A percentile compares a stretch with the other conserved stretches of the same genome.
phyloP scores from a whole-genome alignment of 352 stramenopile species.

The Phytophthora capsici region DNA sequence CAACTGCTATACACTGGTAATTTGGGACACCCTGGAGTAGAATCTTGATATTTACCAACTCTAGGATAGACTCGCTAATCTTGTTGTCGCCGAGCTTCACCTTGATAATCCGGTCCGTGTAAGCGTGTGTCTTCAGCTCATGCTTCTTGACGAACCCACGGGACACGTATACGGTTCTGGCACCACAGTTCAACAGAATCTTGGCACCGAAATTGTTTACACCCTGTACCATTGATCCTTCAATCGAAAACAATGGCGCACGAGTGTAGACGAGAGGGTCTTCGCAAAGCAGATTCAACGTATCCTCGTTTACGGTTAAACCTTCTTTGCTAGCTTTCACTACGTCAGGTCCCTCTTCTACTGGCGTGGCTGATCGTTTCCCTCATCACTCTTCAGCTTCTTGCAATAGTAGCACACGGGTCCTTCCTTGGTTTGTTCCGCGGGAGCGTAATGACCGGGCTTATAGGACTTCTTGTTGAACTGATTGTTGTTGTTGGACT shows the following conservation, averaged over 20 bases:
- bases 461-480: slow-evolving; percentile 16
- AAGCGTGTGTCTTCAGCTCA: slow-evolving; percentile 6
- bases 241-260: too few species aligned
- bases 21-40: background rate
- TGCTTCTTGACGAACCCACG: too few species aligned
- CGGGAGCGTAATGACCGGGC: slow-evolving; percentile 6
- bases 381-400: too few species aligned
- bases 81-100: slow-evolving; percentile 25
- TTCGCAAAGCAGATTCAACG: too few species aligned
- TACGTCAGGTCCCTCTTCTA: too few species aligned
- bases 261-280: too few species aligned
- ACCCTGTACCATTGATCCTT: too few species aligned
- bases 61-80: slow-evolving; percentile 8
- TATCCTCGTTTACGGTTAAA: too few species aligned
- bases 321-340: slow-evolving; percentile 10
- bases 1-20: slow-evolving; percentile 12
- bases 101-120: slow-evolving; percentile 2
- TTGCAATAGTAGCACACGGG: too few species aligned
- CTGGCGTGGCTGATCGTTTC: too few species aligned
- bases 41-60: slow-evolving; percentile 11
- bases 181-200: slow-evolving; percentile 14
- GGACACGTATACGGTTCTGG: slow-evolving; percentile 12
- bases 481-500: slow-evolving; percentile 6
- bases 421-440: too few species aligned
- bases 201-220: too few species aligned